A percentile compares a stretch with the other conserved stretches of the same genome.
Evolutionary conservation across 2,329 filamentous ascomycete species (phyloP).

Genomic region (Colletotrichum caudatum): DNA sequence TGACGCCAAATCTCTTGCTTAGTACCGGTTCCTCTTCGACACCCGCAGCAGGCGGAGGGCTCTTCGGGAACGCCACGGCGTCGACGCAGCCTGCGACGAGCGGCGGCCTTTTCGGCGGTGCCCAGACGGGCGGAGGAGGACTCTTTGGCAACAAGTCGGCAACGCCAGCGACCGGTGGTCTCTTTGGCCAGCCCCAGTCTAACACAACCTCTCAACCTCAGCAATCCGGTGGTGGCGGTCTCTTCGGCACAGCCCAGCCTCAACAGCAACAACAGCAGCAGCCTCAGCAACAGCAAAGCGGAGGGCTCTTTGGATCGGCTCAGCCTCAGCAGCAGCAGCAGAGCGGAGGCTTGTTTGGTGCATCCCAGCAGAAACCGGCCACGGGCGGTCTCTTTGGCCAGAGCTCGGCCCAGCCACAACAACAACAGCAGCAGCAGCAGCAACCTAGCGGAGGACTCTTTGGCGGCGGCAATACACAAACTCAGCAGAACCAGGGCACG

Average conservation of each 20-base stretch:
- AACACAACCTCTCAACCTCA: conserved; percentile 46
- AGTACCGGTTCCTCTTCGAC: conserved; percentile 30
- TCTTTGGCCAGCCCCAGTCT: conserved; percentile 48
- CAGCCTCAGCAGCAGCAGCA: conserved; percentile 40
- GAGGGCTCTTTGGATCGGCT: conserved; percentile 28
- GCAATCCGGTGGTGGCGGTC: conserved; percentile 44
- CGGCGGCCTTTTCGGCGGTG: conserved; percentile 53
- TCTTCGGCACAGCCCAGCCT: conserved; percentile 24
- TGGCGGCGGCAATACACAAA: conserved; percentile 44
- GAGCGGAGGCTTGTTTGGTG: conserved; percentile 34
- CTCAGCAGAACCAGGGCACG: conserved; percentile 35
- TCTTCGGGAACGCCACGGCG: conserved; percentile 29
- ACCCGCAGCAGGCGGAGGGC: conserved; percentile 32
- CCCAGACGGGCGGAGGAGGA: conserved; percentile 45
- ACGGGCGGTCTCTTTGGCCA: conserved; percentile 50
- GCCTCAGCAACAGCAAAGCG: conserved; percentile 46
- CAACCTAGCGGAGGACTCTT: conserved; percentile 49
- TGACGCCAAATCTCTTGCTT: neutral
- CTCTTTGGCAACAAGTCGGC: conserved; percentile 39
- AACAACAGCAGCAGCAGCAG: conserved; percentile 24
- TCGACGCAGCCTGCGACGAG: conserved; percentile 50
- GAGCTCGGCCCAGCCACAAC: conserved; percentile 46
- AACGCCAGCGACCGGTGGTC: conserved; percentile 50
- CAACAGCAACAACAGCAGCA: conserved; percentile 42
- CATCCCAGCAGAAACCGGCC: conserved; percentile 39